Percentiles rank a stretch among this genome's conserved stretches.
Conservation (phyloP, 2,329 filamentous ascomycete species). For the Xylariaceae sp. region DNA sequence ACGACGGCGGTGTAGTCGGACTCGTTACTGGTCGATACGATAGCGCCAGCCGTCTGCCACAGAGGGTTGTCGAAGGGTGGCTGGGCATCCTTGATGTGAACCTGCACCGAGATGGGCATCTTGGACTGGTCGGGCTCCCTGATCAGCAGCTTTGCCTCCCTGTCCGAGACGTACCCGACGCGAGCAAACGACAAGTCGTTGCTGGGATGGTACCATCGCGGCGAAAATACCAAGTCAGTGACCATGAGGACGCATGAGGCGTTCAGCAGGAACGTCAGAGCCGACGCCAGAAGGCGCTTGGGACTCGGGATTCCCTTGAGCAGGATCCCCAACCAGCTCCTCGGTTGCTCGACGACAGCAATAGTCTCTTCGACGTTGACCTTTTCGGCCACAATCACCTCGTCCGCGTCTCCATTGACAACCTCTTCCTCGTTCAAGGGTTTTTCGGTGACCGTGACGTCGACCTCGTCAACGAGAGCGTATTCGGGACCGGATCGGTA, state of each 20-base stretch:
- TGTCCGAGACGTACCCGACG: constrained; percentile 77
- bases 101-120: constrained; percentile 68
- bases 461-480: constrained; percentile 52
- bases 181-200: constrained; percentile 78
- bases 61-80: constrained; percentile 45
- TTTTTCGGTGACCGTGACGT: constrained; percentile 45
- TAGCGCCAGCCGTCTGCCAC: constrained; percentile 61
- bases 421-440: constrained; percentile 30
- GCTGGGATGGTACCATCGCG: constrained; percentile 59
- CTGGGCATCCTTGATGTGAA: constrained; percentile 45
- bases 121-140: constrained; percentile 71
- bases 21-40: constrained; percentile 60
- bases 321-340: constrained; percentile 56
- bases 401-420: constrained; percentile 21
- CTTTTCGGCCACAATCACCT: constrained; percentile 36
- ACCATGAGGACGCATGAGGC: constrained; percentile 58
- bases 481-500: constrained; percentile 50
- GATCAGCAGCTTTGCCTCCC: constrained; percentile 71
- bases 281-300: constrained; percentile 57
- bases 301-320: constrained; percentile 70
- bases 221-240: constrained; percentile 71
- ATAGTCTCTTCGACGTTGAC: constrained; percentile 59
- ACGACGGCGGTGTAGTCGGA: constrained; percentile 78
- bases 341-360: constrained; percentile 47
- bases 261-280: constrained; percentile 66